A percentile compares a stretch with the other conserved stretches of the same genome.
These are phyloP conservation scores for Glycyrrhiza uralensis DNA, from an alignment of 306 rosid species.

Conservation along the genomic window DNA sequence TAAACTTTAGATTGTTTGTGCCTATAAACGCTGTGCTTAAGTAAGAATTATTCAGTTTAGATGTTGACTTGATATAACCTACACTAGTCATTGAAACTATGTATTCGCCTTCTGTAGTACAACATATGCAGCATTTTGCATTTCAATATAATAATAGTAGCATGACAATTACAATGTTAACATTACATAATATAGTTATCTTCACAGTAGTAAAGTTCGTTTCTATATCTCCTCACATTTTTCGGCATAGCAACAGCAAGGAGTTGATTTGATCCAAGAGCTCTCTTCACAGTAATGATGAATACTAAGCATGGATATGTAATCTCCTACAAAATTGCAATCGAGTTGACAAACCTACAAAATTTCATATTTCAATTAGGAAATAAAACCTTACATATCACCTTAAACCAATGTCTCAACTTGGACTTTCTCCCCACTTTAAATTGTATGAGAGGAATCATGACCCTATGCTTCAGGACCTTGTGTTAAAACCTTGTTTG, in stretches of 20 bases:
- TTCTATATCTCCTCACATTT: neutral
- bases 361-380: conserved; percentile 19
- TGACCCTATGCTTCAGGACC: conserved; percentile 3
- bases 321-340: conserved; percentile 44
- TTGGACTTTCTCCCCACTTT: neutral
- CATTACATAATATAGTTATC: conserved; percentile 21
- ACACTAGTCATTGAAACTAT: neutral
- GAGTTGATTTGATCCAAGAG: conserved; percentile 27
- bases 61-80: neutral
- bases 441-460: conserved; percentile 5
- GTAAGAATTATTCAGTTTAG: neutral
- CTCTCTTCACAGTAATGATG: conserved; percentile 18
- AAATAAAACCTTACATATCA: conserved; percentile 10
- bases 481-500: conserved; percentile 1
- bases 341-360: conserved; percentile 28
- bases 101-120: conserved; percentile 9
- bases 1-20: neutral
- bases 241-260: conserved; percentile 22
- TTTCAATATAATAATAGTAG: conserved; percentile 15
- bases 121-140: conserved; percentile 23
- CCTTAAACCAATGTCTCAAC: conserved; percentile 10
- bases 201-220: conserved; percentile 11
- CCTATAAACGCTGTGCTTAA: neutral
- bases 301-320: conserved; percentile 23
- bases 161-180: conserved; percentile 29